Evolutionary conservation across 2,329 filamentous ascomycete genomes (phyloP), one percentile per base, ranked within the genome.

Genomic region (Xylariales sp.): DNA sequence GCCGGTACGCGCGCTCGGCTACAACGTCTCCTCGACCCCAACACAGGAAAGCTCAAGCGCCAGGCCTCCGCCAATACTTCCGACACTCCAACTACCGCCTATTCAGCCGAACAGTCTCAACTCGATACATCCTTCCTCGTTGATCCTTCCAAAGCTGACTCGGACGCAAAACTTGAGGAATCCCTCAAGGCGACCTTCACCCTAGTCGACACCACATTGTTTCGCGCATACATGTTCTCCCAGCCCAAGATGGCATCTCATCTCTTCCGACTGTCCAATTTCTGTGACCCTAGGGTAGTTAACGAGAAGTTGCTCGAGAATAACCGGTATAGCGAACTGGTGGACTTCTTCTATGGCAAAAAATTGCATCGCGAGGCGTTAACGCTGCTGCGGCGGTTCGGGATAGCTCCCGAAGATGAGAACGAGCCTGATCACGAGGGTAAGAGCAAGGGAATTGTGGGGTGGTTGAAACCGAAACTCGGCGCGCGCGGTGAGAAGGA

Each of bases 331-430:
- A 91, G 84, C 38, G 91, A 97, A 64, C 71, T 98, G 2, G 89
- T 98, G n/a, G 91, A 97, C 61, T 98, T 98, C 59, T 82, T 97
- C 51, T 88, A 94, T 55, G 93, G 93, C 48, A 98, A 98, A 68
- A 90, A 85, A 61, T 74, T 97, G 29, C 93, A 98, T 63, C 80
- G 84, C 14, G 83, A 94, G 56, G 91, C 93, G 0, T 68, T 98
- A 14, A 85, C 88, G 50, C 68, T 96, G 21, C 73, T 98, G 1
- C 78, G 80, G 51, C 85, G 83, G 48, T 96, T 96, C 52, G 91
- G 91, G 15, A 53, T 53, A 10, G 43, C 37, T 3, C 20, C 37
- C 10, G 40, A 46, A 5, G 62, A 72, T 20, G 62, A 69, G 44
- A 40, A 50, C 12, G 21, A 40, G 2, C 44, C 53, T 16, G 51